Conservation (phyloP, 2,329 filamentous ascomycete genomes). For the Aureobasidium mangrovei region DNA sequence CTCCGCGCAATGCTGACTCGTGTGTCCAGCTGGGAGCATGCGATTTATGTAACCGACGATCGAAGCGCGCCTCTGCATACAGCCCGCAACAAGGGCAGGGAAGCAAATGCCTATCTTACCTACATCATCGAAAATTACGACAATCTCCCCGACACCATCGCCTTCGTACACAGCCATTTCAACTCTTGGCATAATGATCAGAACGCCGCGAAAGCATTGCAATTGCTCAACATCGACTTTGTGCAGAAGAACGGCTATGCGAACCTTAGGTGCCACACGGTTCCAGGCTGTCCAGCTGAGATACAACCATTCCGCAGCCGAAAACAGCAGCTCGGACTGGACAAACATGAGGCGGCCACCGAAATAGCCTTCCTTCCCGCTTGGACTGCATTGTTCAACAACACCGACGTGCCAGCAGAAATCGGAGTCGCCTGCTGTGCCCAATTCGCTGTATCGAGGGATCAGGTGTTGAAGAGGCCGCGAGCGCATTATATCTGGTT, state of each 20-base stretch:
- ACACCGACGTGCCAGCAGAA: slow-evolving; percentile 30
- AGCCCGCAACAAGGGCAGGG: slow-evolving; percentile 35
- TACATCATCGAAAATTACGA: slow-evolving; percentile 41
- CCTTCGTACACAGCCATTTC: slow-evolving; percentile 25
- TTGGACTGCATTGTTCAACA: slow-evolving; percentile 43
- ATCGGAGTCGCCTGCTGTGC: slow-evolving; percentile 48
- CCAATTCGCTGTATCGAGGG: slow-evolving; percentile 45
- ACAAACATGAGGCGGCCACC: slow-evolving; percentile 33
- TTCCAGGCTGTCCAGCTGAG: slow-evolving; percentile 43
- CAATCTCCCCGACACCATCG: slow-evolving; percentile 22
- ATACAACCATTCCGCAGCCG: slow-evolving; percentile 38
- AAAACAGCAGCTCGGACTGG: slow-evolving; percentile 15
- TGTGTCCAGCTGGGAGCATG: slow-evolving; percentile 32
- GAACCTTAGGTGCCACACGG: slow-evolving; percentile 46
- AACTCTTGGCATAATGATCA: slow-evolving; percentile 16
- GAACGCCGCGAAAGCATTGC: slow-evolving; percentile 13
- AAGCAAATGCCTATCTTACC: slow-evolving; percentile 40
- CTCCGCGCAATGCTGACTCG: neutral
- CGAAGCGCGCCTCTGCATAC: slow-evolving; percentile 17
- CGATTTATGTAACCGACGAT: slow-evolving; percentile 36
- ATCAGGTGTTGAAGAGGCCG: slow-evolving; percentile 38
- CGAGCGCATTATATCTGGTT: slow-evolving; percentile 41
- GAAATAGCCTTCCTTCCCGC: slow-evolving; percentile 41
- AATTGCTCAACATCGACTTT: slow-evolving; percentile 38
- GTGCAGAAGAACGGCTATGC: slow-evolving; percentile 44